These are phyloP conservation scores for Kodamaea leandrae DNA, from an alignment of 805 yeast species.

Conservation along the genomic window DNA sequence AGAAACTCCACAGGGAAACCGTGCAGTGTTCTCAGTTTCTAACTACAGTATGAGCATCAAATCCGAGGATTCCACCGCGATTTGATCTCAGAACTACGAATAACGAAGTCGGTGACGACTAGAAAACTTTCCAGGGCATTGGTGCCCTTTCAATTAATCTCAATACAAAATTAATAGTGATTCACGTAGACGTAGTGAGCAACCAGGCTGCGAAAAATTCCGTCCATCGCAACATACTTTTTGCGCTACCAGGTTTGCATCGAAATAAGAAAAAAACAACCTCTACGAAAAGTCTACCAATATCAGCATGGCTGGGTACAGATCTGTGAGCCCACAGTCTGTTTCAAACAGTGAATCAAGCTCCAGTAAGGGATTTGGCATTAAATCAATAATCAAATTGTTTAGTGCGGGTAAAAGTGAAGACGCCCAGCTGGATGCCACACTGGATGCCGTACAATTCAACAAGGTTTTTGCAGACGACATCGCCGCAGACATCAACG, in stretches of 20 bases:
- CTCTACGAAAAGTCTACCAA: background rate
- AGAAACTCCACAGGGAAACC: constrained; percentile 4
- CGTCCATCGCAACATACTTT: constrained; percentile 1
- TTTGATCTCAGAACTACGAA: background rate
- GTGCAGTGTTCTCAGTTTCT: constrained; percentile 16
- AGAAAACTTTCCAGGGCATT: background rate
- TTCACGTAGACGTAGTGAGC: no score
- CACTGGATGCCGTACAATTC: constrained; percentile 1
- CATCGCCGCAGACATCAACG: background rate
- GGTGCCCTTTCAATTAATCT: no score
- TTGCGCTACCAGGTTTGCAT: background rate
- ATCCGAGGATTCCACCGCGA: constrained; percentile 2
- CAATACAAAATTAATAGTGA: no score
- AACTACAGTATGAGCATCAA: constrained; percentile 11
- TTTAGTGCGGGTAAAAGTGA: constrained; percentile 1
- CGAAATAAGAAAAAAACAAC: background rate
- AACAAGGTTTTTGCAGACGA: background rate
- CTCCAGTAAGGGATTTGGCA: constrained; percentile 1
- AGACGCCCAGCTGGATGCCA: background rate
- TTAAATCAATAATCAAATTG: constrained; percentile 3
- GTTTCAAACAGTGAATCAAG: background rate
- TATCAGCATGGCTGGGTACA: constrained; percentile 6
- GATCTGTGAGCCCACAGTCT: constrained; percentile 11
- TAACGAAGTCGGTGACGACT: background rate
- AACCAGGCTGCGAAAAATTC: no score